These are phyloP conservation scores for Seiridium unicorne DNA, from an alignment of 2,329 filamentous ascomycete species.

Conservation along the genomic window DNA sequence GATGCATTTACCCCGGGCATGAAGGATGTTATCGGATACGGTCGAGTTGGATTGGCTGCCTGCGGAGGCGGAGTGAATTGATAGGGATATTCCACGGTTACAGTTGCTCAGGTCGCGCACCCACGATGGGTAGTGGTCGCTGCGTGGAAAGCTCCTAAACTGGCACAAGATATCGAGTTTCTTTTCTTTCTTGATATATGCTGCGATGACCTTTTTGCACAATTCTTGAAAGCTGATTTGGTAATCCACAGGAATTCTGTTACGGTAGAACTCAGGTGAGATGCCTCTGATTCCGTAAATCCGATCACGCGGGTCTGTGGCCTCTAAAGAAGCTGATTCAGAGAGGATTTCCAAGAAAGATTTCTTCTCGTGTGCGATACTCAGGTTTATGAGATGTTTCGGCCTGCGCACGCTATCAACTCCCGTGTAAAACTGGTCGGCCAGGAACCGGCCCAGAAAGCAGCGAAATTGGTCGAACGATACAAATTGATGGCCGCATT, in stretches of 20 bases:
- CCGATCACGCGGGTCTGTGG: neutral
- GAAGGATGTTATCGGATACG: neutral
- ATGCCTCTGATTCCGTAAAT: constrained; percentile 3
- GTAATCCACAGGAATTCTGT: neutral
- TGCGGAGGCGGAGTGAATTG: neutral
- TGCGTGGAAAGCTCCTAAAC: neutral
- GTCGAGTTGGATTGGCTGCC: neutral
- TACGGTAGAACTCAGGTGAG: neutral
- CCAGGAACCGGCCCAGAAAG: neutral
- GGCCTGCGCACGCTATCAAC: neutral
- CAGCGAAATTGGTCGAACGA: neutral
- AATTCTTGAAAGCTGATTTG: neutral
- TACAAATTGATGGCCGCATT: neutral
- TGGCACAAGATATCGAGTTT: constrained; percentile 1
- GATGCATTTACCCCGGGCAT: neutral
- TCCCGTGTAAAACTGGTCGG: neutral
- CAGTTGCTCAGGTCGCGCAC: neutral
- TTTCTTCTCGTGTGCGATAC: neutral
- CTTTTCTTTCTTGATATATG: constrained; percentile 1
- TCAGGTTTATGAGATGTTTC: neutral
- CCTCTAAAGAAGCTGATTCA: neutral
- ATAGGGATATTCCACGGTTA: neutral
- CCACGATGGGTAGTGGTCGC: neutral
- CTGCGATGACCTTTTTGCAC: neutral
- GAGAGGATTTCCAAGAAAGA: neutral